Base-by-base conservation (phyloP, 2,329 filamentous ascomycete genomes). In the Ascochyta pisi region DNA sequence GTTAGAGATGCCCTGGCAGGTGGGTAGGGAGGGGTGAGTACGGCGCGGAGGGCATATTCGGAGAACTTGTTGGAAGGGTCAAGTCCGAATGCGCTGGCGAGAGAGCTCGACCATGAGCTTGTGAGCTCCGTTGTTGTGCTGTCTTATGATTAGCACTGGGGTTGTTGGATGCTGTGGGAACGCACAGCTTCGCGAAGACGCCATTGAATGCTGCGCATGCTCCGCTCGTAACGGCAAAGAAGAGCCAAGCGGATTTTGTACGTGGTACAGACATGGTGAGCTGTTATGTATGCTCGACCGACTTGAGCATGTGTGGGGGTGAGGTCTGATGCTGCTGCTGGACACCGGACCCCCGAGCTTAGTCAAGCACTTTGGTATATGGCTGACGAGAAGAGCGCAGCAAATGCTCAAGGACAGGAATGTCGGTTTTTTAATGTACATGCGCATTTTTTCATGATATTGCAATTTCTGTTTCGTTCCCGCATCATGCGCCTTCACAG, bases 201-300 rank as follows among this genome's bases (percentile, higher is more conserved):
- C 90, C 90, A 66, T 95, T 95, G 64, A 90, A 88, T 22, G 90
- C 89, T 29, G 91, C 91, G 68, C 89, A 93, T 49, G 84, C 86
- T 59, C 91, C 91, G 69, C 89, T 91, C 44, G 88, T 85, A 38
- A 93, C 73, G 38, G 91, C 89, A 60, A 89, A 83, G 46, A 88
- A 77, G 59, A 94, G 83, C 80, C 80, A 82, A 38, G 70, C 56
- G 23, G 71, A 61, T 40, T 64, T 71, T 13, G 66, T 52, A 38
- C 54, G 60, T 22, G 64, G 46, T 8, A 51, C 23, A 40, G 70
- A 60, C 71, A 75, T 75, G 38, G 38, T 47, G 6, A 29, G 24
- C 3, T 31, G 12, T 24, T 50, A 24, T 50, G 13, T 54, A 33
- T 38, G 24, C 34, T 49, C 31, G 54, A 42, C 42, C 49, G 42